A percentile compares a stretch with the other conserved stretches of the same genome.
Conservation (phyloP, 2,329 filamentous ascomycete genomes). For the Beauveria brongniartii region DNA sequence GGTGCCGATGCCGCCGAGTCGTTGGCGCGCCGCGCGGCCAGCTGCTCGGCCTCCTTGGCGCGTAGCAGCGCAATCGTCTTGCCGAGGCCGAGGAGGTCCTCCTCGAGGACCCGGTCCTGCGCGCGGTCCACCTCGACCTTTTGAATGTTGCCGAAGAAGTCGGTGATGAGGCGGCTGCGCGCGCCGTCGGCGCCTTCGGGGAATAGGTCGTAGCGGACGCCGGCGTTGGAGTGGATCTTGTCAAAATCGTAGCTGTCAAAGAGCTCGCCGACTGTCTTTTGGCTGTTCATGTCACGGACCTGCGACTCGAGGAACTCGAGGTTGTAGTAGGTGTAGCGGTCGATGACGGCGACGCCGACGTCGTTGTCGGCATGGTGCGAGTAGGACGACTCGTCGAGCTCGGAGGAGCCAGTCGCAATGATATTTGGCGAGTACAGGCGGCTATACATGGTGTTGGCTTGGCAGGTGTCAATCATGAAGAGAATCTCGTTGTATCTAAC, state of each 20-base stretch:
- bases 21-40: slow-evolving; percentile 22
- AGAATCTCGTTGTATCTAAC: slow-evolving; percentile 85
- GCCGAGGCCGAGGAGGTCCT: slow-evolving; percentile 72
- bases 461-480: slow-evolving; percentile 99
- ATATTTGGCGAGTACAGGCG: slow-evolving; percentile 98
- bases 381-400: slow-evolving; percentile 93
- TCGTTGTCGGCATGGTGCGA: slow-evolving; percentile 98
- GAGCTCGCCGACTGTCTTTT: slow-evolving; percentile 84
- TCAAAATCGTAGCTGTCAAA: slow-evolving; percentile 94
- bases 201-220: slow-evolving; percentile 93
- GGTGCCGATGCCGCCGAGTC: slow-evolving; percentile 18
- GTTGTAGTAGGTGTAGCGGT: slow-evolving; percentile 98
- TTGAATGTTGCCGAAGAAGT: slow-evolving; percentile 98
- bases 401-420: slow-evolving; percentile 92
- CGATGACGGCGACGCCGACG: slow-evolving; percentile 95
- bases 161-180: slow-evolving; percentile 74
- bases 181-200: slow-evolving; percentile 71
- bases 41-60: slow-evolving; percentile 38
- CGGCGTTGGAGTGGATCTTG: slow-evolving; percentile 90
- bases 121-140: slow-evolving; percentile 80
- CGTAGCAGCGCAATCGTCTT: slow-evolving; percentile 51
- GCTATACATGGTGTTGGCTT: slow-evolving; percentile 98
- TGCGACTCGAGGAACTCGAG: slow-evolving; percentile 92
- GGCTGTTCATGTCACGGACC: slow-evolving; percentile 75
- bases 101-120: slow-evolving; percentile 50